Percentiles rank a stretch among this genome's conserved stretches.
Evolutionary conservation across 1,284 basidiomycete species (phyloP).

Genomic region (Veloboletus limbatus): DNA sequence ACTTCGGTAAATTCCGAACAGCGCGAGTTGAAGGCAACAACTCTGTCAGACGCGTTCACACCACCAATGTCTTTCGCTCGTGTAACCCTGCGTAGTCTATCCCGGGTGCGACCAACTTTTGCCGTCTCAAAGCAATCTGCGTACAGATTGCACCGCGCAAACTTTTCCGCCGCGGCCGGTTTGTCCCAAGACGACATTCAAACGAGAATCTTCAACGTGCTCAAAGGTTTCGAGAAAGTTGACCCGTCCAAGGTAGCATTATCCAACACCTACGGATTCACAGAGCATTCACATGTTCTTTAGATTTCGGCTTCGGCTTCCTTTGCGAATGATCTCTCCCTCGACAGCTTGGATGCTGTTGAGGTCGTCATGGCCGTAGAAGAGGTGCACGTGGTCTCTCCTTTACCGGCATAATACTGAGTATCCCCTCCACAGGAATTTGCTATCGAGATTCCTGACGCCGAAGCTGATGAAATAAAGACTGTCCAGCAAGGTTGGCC

Average conservation of each 20-base stretch:
- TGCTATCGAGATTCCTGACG: constrained; percentile 92
- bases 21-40: no score
- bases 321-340: constrained; percentile 87
- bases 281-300: constrained; percentile 2
- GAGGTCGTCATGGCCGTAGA: constrained; percentile 99
- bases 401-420: background rate
- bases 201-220: constrained; percentile 80
- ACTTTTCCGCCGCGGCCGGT: constrained; percentile 77
- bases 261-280: background rate
- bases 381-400: constrained; percentile 60
- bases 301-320: constrained; percentile 76
- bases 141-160: constrained; percentile 43
- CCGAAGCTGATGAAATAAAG: constrained; percentile 96
- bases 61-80: constrained; percentile 53
- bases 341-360: constrained; percentile 97
- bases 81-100: constrained; percentile 42
- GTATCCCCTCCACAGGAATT: constrained; percentile 59
- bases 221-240: constrained; percentile 96
- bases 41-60: constrained; percentile 19
- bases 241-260: constrained; percentile 71
- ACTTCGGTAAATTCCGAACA: constrained; percentile 28
- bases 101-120: constrained; percentile 37
- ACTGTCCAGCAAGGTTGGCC: constrained; percentile 87
- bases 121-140: constrained; percentile 32
- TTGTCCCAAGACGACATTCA: constrained; percentile 79